Conservation (phyloP, 495 filamentous ascomycete genomes). For the Talaromyces liani region DNA sequence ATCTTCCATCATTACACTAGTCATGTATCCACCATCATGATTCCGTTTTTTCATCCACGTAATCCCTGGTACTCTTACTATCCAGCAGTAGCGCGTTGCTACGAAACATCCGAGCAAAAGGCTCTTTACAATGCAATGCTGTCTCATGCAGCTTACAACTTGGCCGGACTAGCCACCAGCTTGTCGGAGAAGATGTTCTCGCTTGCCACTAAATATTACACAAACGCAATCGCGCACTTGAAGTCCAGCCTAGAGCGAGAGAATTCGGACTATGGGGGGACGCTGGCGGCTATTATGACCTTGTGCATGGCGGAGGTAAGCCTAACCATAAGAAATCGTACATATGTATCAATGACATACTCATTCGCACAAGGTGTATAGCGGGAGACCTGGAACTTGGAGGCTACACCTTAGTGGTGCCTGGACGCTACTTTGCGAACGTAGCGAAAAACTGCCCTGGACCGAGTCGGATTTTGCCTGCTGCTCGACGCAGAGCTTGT, state of each 20-base stretch:
- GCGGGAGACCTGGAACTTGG: slow-evolving; percentile 11
- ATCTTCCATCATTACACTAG: slow-evolving; percentile 15
- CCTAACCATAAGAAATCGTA: too few species aligned
- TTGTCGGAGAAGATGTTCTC: slow-evolving; percentile 4
- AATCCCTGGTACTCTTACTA: slow-evolving; percentile 15
- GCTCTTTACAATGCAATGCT: slow-evolving; percentile 12
- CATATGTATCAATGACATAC: background rate
- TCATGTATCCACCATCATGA: slow-evolving; percentile 14
- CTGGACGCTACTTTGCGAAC: slow-evolving; percentile 9
- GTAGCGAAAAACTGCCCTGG: slow-evolving; percentile 8
- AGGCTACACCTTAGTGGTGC: slow-evolving; percentile 11
- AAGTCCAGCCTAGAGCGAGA: background rate
- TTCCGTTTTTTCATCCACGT: slow-evolving; percentile 13
- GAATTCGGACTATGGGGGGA: slow-evolving; percentile 9
- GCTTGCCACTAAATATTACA: slow-evolving; percentile 6
- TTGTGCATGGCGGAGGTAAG: slow-evolving; percentile 15
- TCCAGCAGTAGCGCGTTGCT: slow-evolving; percentile 12
- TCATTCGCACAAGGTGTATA: slow-evolving; percentile 11
- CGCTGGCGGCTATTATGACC: slow-evolving; percentile 11
- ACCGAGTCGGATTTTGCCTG: slow-evolving; percentile 11
- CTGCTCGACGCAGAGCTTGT: slow-evolving; percentile 13
- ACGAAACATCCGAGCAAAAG: slow-evolving; percentile 9
- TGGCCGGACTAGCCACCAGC: slow-evolving; percentile 7
- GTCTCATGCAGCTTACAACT: slow-evolving; percentile 14
- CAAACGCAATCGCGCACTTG: slow-evolving; percentile 7